Base-by-base conservation (phyloP, 1,284 basidiomycete genomes). In the Ceratorhiza oryzae-sativae region DNA sequence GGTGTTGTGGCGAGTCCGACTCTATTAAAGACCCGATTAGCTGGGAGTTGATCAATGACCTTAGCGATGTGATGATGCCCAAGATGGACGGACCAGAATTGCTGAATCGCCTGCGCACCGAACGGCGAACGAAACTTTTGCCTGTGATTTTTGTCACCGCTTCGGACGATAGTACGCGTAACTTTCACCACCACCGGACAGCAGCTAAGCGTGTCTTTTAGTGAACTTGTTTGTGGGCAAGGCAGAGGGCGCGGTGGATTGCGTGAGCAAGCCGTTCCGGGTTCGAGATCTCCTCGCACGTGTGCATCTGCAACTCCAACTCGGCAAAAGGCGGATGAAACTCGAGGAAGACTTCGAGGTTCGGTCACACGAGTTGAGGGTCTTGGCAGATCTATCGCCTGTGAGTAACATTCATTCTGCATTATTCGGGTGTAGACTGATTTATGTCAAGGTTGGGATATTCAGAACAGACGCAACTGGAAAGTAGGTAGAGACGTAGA, bases 251-350 rank as follows among this genome's bases (percentile, higher is more conserved):
- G 82, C 81, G 0, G 82, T 83, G 71, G 80, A 79, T 23, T 71
- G 77, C 58, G 76, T 79, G 23, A 74, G 72, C 45, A 79, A 79
- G 72, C 79, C 79, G 9, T 79, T 79, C 72, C 63, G 75, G 59
- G 73, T 75, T 0, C 74, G 80, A 41, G 82, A 84, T 71, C 75
- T 84, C 30, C 76, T 84, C n/a, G 83, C 82, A 5, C 77, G 83
- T 1, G 75, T 75, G 15, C 77, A 78, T 70, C 68, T 79, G 15
- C 78, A 78, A 67, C 73, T 77, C 53, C 77, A 78, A 42, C 70
- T 79, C 12, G 78, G 78, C 12, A 79, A 79, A 42, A 74, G 77
- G 3, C 73, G 76, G 55, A 68, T 72, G 13, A 77, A 77, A 48
- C 70, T 79, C 12, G 77, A 78, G 79, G 79, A 30, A 76, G 80